Percentiles rank a stretch among this genome's conserved stretches.
Evolutionary conservation across 495 filamentous ascomycete genomes (phyloP).

Genomic region (Daldinia caldariorum): DNA sequence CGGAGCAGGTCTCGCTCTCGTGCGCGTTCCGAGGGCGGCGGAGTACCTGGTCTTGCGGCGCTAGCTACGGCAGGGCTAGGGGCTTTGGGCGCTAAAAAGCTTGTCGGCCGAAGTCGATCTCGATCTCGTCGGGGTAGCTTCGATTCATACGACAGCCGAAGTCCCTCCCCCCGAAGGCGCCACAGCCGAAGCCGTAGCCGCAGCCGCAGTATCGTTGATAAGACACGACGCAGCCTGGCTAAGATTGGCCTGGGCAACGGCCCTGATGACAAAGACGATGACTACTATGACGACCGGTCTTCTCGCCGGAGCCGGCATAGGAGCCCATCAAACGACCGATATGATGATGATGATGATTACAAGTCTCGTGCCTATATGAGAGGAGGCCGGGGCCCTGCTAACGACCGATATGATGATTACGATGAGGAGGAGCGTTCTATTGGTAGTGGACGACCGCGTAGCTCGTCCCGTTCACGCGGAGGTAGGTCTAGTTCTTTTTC

Average conservation of each 20-base stretch:
- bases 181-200: constrained; percentile 63
- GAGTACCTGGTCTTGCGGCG: constrained; percentile 65
- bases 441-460: constrained; percentile 52
- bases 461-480: constrained; percentile 46
- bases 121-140: constrained; percentile 52
- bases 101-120: constrained; percentile 71
- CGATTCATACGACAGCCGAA: constrained; percentile 63
- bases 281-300: constrained; percentile 48
- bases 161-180: constrained; percentile 48
- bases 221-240: constrained; percentile 56
- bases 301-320: constrained; percentile 46
- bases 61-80: constrained; percentile 77
- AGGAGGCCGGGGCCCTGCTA: constrained; percentile 52
- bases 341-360: constrained; percentile 61
- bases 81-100: constrained; percentile 83
- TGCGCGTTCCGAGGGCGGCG: constrained; percentile 57
- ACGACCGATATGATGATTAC: constrained; percentile 56
- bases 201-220: constrained; percentile 61
- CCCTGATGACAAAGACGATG: constrained; percentile 56
- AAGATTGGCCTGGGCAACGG: constrained; percentile 59
- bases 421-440: constrained; percentile 60
- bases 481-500: constrained; percentile 60
- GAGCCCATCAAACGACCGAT: constrained; percentile 49
- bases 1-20: constrained; percentile 63
- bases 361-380: constrained; percentile 59